phyloP scores from a whole-genome alignment of 208 protist species.

The Leishmania amazonensis region DNA sequence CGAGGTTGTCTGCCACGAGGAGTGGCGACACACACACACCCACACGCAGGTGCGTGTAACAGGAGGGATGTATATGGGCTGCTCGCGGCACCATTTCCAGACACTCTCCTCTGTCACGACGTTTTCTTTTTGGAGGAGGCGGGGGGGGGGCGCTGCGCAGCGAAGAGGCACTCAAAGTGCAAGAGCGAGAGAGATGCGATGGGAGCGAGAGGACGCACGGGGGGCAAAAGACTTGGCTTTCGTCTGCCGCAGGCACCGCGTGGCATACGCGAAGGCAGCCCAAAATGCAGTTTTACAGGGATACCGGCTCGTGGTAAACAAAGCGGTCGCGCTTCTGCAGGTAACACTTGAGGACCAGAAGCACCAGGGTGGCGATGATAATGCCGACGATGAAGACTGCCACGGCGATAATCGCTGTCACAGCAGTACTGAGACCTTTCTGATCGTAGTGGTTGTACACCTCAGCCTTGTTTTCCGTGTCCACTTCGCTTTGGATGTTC shows the following conservation, averaged over 20 bases:
- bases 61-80: no score
- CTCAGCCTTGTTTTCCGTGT: background rate
- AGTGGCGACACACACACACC: background rate
- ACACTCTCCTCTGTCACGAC: background rate
- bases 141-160: background rate
- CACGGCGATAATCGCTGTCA: constrained; percentile 28
- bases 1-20: background rate
- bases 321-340: background rate
- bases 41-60: background rate
- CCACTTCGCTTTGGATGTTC: constrained; percentile 18
- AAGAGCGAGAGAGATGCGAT: background rate
- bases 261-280: background rate
- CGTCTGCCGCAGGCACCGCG: no score
- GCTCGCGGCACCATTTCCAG: background rate
- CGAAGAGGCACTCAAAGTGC: background rate
- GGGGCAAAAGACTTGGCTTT: background rate
- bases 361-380: constrained; percentile 1
- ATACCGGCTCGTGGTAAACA: background rate
- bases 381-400: constrained; percentile 20
- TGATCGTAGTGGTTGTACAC: constrained; percentile 17
- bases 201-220: background rate
- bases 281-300: background rate
- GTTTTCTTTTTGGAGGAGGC: background rate
- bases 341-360: background rate
- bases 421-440: constrained; percentile 21